phyloP scores from a whole-genome alignment of 2,329 filamentous ascomycete species.

The Curvularia hawaiiensis region DNA sequence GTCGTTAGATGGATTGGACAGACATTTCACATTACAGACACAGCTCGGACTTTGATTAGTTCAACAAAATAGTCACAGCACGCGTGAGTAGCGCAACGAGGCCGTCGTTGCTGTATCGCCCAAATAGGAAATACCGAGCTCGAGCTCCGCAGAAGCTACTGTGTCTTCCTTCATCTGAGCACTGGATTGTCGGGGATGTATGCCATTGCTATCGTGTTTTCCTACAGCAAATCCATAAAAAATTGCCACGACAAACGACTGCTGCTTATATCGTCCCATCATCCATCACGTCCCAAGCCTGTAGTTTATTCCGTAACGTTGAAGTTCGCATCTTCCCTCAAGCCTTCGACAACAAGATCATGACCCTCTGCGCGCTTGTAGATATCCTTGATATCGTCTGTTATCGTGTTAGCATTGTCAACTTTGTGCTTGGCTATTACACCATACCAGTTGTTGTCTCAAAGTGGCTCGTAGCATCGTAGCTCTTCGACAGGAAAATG shows the following conservation, averaged over 20 bases:
- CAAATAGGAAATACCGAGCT: slow-evolving; percentile 21
- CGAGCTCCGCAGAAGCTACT: slow-evolving; percentile 13
- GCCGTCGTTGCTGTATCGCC: neutral
- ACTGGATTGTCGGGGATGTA: slow-evolving; percentile 9
- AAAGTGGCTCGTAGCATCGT: slow-evolving; percentile 97
- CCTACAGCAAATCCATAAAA: slow-evolving; percentile 4
- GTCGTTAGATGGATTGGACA: neutral
- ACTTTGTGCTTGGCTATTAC: neutral
- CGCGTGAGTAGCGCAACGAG: neutral
- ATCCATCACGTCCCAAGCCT: neutral
- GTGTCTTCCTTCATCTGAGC: neutral
- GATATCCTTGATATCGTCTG: slow-evolving; percentile 93
- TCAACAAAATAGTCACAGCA: neutral
- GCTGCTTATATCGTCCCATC: slow-evolving; percentile 14
- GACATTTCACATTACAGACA: neutral
- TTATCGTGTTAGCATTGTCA: slow-evolving; percentile 40
- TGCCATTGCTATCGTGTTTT: slow-evolving; percentile 16
- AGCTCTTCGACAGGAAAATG: slow-evolving; percentile 98
- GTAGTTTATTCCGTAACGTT: slow-evolving; percentile 61
- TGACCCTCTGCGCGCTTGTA: slow-evolving; percentile 83
- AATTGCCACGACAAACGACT: slow-evolving; percentile 19
- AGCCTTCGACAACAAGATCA: slow-evolving; percentile 84
- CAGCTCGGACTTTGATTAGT: neutral
- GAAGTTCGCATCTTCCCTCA: slow-evolving; percentile 76
- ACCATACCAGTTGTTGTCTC: slow-evolving; percentile 75